Evolutionary conservation across 768 basidiomycete genomes (phyloP).

Genomic region (Boletellus sp.): DNA sequence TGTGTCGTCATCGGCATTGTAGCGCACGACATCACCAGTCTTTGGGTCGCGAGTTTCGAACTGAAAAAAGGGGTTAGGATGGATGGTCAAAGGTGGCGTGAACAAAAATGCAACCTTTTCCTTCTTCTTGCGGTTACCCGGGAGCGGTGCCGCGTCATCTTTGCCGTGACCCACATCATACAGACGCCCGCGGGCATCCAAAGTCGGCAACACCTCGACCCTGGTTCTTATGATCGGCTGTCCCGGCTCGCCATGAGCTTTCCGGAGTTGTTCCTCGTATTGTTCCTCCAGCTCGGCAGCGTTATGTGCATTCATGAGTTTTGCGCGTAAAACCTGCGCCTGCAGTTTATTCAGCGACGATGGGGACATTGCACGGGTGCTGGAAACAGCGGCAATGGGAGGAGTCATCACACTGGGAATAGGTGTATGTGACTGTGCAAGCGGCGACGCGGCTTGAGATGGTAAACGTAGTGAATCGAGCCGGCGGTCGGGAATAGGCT

Average conservation of each 20-base stretch:
- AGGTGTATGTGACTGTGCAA: conserved; percentile 69
- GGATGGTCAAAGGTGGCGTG: not conserved
- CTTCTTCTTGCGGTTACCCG: conserved; percentile 80
- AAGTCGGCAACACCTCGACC: conserved; percentile 83
- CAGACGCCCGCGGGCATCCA: conserved; percentile 78
- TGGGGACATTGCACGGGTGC: conserved; percentile 55
- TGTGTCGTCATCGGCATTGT: conserved; percentile 88
- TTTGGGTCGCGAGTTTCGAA: conserved; percentile 88
- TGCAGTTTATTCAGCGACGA: conserved; percentile 89
- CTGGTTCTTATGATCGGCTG: conserved; percentile 46
- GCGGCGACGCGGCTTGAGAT: conserved; percentile 56
- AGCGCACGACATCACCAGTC: conserved; percentile 85
- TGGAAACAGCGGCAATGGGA: conserved; percentile 32
- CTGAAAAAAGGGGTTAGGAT: conserved; percentile 30
- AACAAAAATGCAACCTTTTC: conserved; percentile 46
- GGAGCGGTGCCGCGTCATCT: conserved; percentile 46
- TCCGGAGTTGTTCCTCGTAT: conserved; percentile 70
- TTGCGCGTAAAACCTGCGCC: conserved; percentile 88
- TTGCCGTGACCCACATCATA: conserved; percentile 89
- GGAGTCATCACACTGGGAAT: conserved; percentile 92
- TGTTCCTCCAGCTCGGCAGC: conserved; percentile 76
- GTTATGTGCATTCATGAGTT: conserved; percentile 76
- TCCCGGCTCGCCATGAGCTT: conserved; percentile 42
- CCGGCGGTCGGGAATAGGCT: conserved; percentile 44
- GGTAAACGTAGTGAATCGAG: conserved; percentile 60